Conservation (phyloP, 331 rosid genomes). For the Acacia pycnantha region DNA sequence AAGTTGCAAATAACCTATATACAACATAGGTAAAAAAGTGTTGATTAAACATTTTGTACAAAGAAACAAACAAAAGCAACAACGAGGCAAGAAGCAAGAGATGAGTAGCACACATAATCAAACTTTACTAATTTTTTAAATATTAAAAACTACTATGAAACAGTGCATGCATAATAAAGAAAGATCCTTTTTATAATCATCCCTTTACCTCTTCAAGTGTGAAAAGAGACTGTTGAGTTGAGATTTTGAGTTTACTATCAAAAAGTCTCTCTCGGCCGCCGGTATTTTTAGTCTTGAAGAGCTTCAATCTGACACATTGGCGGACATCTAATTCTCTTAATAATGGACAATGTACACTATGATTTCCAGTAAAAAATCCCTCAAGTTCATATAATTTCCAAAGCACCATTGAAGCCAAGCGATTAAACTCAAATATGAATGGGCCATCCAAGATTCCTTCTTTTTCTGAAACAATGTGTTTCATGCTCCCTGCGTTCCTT, state of each 20-base stretch:
- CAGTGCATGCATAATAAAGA: too few relatives aligned
- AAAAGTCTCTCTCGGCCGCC: neutral
- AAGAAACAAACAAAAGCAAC: neutral
- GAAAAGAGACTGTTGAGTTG: neutral
- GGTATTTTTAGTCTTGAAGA: neutral
- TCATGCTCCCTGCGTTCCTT: neutral
- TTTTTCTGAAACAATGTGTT: neutral
- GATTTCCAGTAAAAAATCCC: neutral
- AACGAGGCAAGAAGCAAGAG: too few relatives aligned
- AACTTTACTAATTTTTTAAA: too few relatives aligned
- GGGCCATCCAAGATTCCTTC: neutral
- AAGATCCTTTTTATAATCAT: too few relatives aligned
- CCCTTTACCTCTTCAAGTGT: neutral
- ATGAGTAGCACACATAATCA: too few relatives aligned
- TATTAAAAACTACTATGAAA: too few relatives aligned
- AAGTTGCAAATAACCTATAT: neutral
- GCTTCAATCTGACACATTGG: neutral
- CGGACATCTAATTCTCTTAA: neutral
- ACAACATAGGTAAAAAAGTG: neutral
- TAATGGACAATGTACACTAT: neutral
- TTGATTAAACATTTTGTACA: neutral
- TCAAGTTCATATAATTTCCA: neutral
- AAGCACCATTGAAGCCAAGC: neutral
- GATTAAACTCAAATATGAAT: neutral
- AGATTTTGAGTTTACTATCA: neutral